Base-by-base conservation (phyloP, 805 yeast species). In the Metschnikowia noctiluminum region DNA sequence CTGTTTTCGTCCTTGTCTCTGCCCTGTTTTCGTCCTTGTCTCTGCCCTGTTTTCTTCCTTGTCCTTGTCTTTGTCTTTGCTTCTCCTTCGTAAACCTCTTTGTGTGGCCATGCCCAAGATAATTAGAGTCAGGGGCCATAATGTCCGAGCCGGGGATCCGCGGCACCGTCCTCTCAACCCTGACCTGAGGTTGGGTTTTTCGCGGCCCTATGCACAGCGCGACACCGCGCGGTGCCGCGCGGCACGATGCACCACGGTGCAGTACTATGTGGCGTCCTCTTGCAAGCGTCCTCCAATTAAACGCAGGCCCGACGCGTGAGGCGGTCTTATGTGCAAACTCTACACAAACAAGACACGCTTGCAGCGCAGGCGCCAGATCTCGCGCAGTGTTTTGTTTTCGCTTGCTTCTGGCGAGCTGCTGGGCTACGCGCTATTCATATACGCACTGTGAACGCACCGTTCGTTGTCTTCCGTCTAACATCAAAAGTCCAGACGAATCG, bases 301-400 rank as follows among this genome's bases (percentile, higher is more conserved):
- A 31, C 13, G 13, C 34, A 13, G 13, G 34, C 13, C 11, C 34
- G 34, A 3, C 11, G 13, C 13, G 34, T 31, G 34, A 3, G 34
- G 34, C 11, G 13, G 34, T 3, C 13, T 3, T 31, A 3, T 31
- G 13, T 31, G 5, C 34, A 31, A 13, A 3, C 2, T 31, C 36
- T 45, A 34, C 54, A 48, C 46, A 38, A 47, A 55, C 51, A 57
- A 40, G 55, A 53, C 59, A 49, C 59, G 59, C 54, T 53, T 32
- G 44, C 40, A 27, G 43, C 48, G 39, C 34, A 32, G 35, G 44
- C 44, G 42, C 45, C 42, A 14, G 45, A 41, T 42, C 50, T 30
- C 40, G 31, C 45, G 32, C 38, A 35, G 34, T 53, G 55, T 53
- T 55, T 53, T 53, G 50, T 15, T 55, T 54, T 52, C 46, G 51